Evolutionary conservation across 2,329 filamentous ascomycete species (phyloP), one percentile per base, ranked within the genome.

Genomic region (Pseudocercospora vitis): DNA sequence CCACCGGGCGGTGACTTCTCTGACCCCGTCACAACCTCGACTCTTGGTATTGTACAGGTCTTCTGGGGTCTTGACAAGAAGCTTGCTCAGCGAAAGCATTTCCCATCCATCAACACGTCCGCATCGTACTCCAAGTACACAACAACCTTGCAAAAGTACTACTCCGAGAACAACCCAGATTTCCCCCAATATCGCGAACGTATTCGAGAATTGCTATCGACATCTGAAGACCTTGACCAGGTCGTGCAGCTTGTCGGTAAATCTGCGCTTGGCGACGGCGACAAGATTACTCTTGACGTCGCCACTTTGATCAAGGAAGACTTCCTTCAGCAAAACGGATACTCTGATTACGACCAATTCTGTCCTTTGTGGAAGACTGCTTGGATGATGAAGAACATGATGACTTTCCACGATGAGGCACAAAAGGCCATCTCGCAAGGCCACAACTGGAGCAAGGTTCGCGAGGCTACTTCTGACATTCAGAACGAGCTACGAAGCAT

Each of bases 41-140:
- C 94, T 16, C 85, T 99, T 44, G 84, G 88, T 83, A 99, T 99
- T 70, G 94, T 99, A 68, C 94, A 99, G 74, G 94, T 99, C 65
- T 99, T 99, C 80, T 99, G 94, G 94, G 94, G 94, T 81, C 83
- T 97, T 47, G 94, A 99, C 81, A 97, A 99, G 87, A 97, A 97
- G 81, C 86, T 99, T 56, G 94, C 94, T 18, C 94, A 97, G 78
- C 87, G 94, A 68, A 99, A 99, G 79, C 94, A 99, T 76, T 99
- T 99, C 81, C 94, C 94, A 4, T 96, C 91, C 26, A 91, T 99
- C 79, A 99, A 99, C 80, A 97, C 94, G 7, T 84, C 85, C 16
- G 78, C 89, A 63, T 96, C 90, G 62, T 99, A 99, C 84, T 92
- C 86, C 81, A 99, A 99, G 79, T 99, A 99, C 79, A 95, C 87